Evolutionary conservation across 192 early-diverging fungal genomes (phyloP), one percentile per base, ranked within the genome.

Genomic region (Coemansia sp.): DNA sequence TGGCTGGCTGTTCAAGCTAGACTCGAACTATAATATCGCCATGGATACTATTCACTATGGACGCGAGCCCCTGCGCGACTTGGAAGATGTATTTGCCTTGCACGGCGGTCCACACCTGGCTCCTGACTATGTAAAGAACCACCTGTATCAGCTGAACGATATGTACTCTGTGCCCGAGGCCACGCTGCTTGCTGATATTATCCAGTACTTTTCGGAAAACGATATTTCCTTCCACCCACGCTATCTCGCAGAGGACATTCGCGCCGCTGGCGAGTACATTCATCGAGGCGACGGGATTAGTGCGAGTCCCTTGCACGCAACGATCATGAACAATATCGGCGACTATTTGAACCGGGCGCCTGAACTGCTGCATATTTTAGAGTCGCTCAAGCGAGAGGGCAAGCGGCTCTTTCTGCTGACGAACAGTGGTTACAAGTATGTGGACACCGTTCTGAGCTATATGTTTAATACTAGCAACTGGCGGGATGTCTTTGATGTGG

Each of bases 1-100:
- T 30, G 88, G 88, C 14, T 89, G 88, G 88, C 71, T 89, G 52
- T 87, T 89, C 77, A 89, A 89, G 59, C 73, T 89, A 44, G 88
- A 89, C 66, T 82, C 79, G 33, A 86, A 85, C 73, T 86, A 84
- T 60, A 89, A 89, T 60, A 87, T 89, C 60, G 86, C 87, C 32
- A 69, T 89, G 67, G 86, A 87, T 62, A 72, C 69, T 1, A 65
- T 82, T 6, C 79, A 88, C 69, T 86, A 75, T 28, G 88, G 88
- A 0, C 78, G 88, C 13, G 86, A 89, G 66, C 80, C 81, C 9
- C 66, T 89, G 70, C 72, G 70, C 13, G 75, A 86, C 46, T 69
- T 77, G 42, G 80, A 89, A 55, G 80, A 78, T n/a, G 82, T 89
- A 0, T 80, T 82, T 64, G 74, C 82, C 35, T 66, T 86, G 55